Conservation (phyloP, 129 eudicot species). For the Heracleum sosnowskyi region DNA sequence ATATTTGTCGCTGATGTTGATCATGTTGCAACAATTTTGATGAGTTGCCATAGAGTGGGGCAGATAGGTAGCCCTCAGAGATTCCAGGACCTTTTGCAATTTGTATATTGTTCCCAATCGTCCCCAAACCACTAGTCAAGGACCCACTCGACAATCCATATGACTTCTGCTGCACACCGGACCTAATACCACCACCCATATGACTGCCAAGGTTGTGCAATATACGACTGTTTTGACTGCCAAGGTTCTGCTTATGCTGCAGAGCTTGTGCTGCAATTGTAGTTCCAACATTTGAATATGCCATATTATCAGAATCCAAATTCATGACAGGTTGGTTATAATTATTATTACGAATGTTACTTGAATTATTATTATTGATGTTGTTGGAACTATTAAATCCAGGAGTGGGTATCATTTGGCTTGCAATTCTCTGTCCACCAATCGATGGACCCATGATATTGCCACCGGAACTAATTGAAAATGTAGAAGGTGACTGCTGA, state of each 20-base stretch:
- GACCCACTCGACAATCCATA: constrained; percentile 51
- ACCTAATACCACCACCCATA: constrained; percentile 68
- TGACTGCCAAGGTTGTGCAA: constrained; percentile 74
- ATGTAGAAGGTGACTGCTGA: constrained; percentile 54
- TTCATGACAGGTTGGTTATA: constrained; percentile 45
- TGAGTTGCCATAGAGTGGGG: constrained; percentile 44
- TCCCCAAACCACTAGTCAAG: constrained; percentile 52
- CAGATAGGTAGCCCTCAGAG: constrained; percentile 47
- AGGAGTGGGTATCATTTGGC: constrained; percentile 99
- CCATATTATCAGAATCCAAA: constrained; percentile 47
- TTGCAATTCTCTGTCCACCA: constrained; percentile 61
- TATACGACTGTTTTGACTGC: constrained; percentile 67
- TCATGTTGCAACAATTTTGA: constrained; percentile 48
- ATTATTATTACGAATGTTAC: constrained; percentile 15
- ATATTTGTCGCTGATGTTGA: constrained; percentile 57
- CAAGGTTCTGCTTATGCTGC: constrained; percentile 58
- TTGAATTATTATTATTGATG: constrained; percentile 20
- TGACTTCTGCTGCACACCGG: constrained; percentile 60
- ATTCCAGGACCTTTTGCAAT: constrained; percentile 57
- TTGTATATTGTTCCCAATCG: constrained; percentile 38
- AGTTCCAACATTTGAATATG: constrained; percentile 50
- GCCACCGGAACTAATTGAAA: constrained; percentile 37
- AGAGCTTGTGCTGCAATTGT: constrained; percentile 43
- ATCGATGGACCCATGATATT: constrained; percentile 40
- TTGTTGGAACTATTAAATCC: constrained; percentile 49